Conservation (phyloP, 345 rosid species). For the Xanthoceras sorbifolium region DNA sequence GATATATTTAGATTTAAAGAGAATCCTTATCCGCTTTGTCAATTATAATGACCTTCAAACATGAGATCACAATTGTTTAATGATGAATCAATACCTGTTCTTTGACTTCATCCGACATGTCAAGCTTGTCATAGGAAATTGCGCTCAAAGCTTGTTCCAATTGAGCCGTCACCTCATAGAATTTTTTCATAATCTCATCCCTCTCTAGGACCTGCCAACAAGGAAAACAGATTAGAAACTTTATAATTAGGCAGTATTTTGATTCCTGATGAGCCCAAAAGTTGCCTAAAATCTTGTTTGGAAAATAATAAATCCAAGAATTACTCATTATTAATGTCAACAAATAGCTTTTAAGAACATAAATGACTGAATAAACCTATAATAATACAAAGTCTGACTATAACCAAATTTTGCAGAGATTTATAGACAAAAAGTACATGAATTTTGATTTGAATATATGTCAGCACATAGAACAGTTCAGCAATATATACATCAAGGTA, state of each 20-base stretch:
- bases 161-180: constrained; percentile 61
- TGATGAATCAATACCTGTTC: constrained; percentile 65
- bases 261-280: background rate
- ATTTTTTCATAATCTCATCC: constrained; percentile 66
- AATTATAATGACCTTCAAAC: background rate
- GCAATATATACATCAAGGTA: background rate
- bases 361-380: background rate
- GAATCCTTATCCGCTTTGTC: constrained; percentile 2
- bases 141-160: constrained; percentile 74
- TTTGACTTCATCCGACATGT: constrained; percentile 95
- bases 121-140: constrained; percentile 69
- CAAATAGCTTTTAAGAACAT: background rate
- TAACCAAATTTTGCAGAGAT: background rate
- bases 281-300: background rate
- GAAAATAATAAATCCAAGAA: background rate
- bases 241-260: background rate
- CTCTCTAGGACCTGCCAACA: constrained; percentile 77
- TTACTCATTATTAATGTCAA: background rate
- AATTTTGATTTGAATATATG: background rate
- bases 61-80: background rate
- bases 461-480: background rate
- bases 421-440: background rate
- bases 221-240: constrained; percentile 11
- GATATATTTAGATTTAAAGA: constrained; percentile 6
- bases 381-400: background rate